These are phyloP conservation scores for Phytophthora fragariaefolia DNA, from an alignment of 352 stramenopile species.

Conservation along the genomic window DNA sequence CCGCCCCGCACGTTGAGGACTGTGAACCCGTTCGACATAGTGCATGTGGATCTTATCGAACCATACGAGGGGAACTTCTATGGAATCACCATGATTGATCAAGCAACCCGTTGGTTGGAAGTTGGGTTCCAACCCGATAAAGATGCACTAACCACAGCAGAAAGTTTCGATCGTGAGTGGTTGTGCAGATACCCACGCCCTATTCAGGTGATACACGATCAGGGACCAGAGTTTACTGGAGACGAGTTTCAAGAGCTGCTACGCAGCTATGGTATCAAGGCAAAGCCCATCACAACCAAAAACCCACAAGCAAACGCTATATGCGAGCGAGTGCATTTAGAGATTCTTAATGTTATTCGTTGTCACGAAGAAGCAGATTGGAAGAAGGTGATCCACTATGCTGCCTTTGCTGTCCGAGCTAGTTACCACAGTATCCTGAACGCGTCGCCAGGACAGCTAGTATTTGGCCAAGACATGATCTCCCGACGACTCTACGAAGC, in stretches of 20 bases:
- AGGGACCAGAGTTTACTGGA: neutral
- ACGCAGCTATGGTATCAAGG: neutral
- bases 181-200: neutral
- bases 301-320: neutral
- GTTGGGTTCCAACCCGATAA: no score
- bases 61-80: no score
- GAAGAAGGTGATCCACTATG: neutral
- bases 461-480: neutral
- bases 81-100: no score
- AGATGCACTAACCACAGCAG: no score
- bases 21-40: no score
- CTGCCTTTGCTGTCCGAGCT: neutral
- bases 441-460: neutral
- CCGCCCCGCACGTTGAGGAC: no score
- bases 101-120: no score
- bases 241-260: neutral
- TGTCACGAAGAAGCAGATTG: neutral
- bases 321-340: neutral
- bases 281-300: neutral
- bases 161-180: no score
- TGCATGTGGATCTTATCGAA: no score
- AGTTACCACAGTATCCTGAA: neutral
- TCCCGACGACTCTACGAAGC: neutral
- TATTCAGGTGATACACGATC: neutral
- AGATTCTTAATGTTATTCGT: neutral